Base-by-base conservation (phyloP, 2,329 filamentous ascomycete species). In the Xylariomycetidae sp. region DNA sequence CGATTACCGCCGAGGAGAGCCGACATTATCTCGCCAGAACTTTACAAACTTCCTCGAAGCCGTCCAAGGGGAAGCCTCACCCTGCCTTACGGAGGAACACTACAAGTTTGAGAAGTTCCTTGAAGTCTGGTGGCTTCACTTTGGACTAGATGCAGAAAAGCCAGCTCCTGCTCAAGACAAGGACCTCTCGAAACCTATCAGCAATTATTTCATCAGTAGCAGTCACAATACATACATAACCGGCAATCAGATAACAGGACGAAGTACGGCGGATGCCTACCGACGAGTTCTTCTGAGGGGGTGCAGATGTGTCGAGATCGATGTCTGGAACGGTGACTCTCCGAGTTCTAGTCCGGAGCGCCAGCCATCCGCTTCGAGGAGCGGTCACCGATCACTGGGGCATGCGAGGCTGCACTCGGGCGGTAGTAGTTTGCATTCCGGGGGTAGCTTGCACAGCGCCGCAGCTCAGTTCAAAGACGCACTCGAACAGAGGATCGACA, bases 211-310 rank as follows among this genome's bases (percentile, higher is more conserved):
- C 59, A 89, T 96, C 57, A 94, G 83, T 42, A 94, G 87, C 46
- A 95, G 88, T 54, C 89, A 96, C 66, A 96, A 96, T 57, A 96
- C 89, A 1, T 96, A 95, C 57, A 68, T 95, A 26, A 81, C 82
- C 2, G 89, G 89, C 3, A 88, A 94, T 50, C 90, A 96, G 60
- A 70, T 92, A 25, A 81, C 78, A 40, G 88, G 87, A 29, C 77
- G 79, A 39, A 83, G 85, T 39, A 88, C 83, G 17, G 78, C 82
- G 0, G 80, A 88, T 36, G 79, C 83, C 10, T 96, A 96, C 61
- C 34, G 32, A 23, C 49, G 86, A 74, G 82, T 85, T 10, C 76
- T 96, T 10, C 68, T 76, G 22, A 74, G 79, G 32, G 85, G 86
- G 30, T 94, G 89, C 53, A 80, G 89, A 41, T 96, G 88, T 53